phyloP scores from a whole-genome alignment of 345 rosid species.

The Citrus medica region DNA sequence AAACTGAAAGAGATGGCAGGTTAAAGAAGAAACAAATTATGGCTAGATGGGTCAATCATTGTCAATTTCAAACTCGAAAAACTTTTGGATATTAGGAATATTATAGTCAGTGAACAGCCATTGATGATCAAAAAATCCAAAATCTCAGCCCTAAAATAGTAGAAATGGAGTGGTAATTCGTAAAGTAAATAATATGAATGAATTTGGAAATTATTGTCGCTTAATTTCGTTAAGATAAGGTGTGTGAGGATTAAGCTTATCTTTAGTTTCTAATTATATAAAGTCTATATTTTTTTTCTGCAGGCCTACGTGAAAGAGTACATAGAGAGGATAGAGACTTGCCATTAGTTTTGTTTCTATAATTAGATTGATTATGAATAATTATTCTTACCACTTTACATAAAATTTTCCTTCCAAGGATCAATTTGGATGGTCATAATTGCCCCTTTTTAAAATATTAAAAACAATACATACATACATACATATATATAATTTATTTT shows the following conservation, averaged over 20 bases:
- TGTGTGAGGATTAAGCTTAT: neutral
- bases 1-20: too few relatives aligned
- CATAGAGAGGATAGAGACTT: neutral
- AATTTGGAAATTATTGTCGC: neutral
- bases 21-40: neutral
- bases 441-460: too few relatives aligned
- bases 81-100: neutral
- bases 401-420: conserved; percentile 6
- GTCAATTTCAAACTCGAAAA: neutral
- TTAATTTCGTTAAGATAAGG: neutral
- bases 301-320: neutral
- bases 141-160: neutral
- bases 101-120: neutral
- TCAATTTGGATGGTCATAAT: neutral
- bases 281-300: conserved; percentile 12
- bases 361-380: neutral
- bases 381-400: conserved; percentile 3
- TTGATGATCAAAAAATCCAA: neutral
- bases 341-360: conserved; percentile 1
- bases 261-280: conserved; percentile 11
- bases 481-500: too few relatives aligned
- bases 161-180: neutral
- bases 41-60: neutral
- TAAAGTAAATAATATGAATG: neutral
- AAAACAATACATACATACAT: too few relatives aligned